These are phyloP conservation scores for Fusarium abutilonis DNA, from an alignment of 2,329 filamentous ascomycete species.

Conservation along the genomic window DNA sequence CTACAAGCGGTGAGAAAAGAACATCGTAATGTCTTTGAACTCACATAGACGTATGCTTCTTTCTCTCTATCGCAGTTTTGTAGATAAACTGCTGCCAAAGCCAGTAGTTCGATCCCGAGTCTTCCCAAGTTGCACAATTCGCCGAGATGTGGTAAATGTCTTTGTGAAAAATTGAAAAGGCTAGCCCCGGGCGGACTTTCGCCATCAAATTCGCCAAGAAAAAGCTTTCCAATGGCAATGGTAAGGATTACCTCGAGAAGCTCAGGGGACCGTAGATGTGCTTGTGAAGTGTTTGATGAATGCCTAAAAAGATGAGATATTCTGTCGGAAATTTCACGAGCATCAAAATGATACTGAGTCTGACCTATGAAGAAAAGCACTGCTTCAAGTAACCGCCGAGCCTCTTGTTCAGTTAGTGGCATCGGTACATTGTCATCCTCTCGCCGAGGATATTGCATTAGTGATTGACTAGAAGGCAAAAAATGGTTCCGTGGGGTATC, in stretches of 20 bases:
- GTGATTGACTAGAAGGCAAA: neutral
- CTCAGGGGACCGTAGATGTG: neutral
- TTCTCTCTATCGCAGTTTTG: neutral
- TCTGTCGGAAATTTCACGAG: neutral
- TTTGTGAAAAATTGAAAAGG: neutral
- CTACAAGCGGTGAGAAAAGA: neutral
- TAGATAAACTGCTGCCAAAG: neutral
- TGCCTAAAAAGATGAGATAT: neutral
- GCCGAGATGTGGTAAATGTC: neutral
- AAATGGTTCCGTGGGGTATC: neutral
- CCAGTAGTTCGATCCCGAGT: neutral
- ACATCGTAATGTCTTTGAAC: neutral
- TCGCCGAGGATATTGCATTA: neutral
- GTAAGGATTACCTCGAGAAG: neutral
- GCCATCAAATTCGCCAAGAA: neutral
- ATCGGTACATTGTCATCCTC: neutral
- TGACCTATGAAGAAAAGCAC: neutral
- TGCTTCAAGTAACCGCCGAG: neutral
- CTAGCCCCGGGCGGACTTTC: neutral
- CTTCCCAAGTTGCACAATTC: neutral
- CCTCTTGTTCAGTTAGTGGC: neutral
- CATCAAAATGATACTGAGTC: conserved; percentile 1
- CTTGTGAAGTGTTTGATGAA: neutral
- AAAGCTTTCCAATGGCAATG: neutral
- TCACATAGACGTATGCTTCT: conserved; percentile 1